Evolutionary conservation across 768 basidiomycete species (phyloP).

Genomic region (Hypholoma fasciculare): DNA sequence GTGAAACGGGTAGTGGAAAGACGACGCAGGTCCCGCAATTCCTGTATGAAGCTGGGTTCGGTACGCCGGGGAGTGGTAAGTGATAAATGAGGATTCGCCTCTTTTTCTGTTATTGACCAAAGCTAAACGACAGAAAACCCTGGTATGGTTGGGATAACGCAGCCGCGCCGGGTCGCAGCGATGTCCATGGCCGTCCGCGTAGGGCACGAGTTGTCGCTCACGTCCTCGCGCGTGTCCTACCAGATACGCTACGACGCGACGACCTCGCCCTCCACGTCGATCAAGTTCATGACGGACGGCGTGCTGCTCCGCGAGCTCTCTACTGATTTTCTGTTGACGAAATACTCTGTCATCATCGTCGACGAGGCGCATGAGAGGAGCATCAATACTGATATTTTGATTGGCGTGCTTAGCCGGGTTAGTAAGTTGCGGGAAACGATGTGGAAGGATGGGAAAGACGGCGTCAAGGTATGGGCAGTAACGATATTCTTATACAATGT

Average conservation of each 20-base stretch:
- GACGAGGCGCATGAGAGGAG: constrained; percentile 99
- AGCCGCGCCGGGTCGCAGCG: constrained; percentile 95
- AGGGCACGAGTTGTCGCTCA: constrained; percentile 86
- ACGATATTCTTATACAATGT: background rate
- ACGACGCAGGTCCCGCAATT: constrained; percentile 99
- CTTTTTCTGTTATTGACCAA: constrained; percentile 2
- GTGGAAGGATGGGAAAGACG: constrained; percentile 80
- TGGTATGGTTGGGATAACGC: constrained; percentile 97
- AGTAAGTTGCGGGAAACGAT: constrained; percentile 85
- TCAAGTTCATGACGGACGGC: constrained; percentile 99
- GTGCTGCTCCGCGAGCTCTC: constrained; percentile 92
- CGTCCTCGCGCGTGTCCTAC: constrained; percentile 84
- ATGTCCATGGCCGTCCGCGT: constrained; percentile 96
- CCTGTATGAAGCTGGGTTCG: constrained; percentile 96
- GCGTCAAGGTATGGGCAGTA: constrained; percentile 55
- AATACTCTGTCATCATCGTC: constrained; percentile 93
- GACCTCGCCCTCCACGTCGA: constrained; percentile 83
- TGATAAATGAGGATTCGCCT: too few species aligned
- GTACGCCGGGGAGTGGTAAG: constrained; percentile 77
- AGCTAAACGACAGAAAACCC: constrained; percentile 70
- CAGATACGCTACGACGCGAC: constrained; percentile 98
- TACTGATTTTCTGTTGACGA: constrained; percentile 88
- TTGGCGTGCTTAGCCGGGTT: constrained; percentile 95
- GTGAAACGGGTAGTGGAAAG: constrained; percentile 98
- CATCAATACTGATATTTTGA: constrained; percentile 97